These are phyloP conservation scores for Fusarium floridanum DNA, from an alignment of 2,329 filamentous ascomycete genomes.

Conservation along the genomic window DNA sequence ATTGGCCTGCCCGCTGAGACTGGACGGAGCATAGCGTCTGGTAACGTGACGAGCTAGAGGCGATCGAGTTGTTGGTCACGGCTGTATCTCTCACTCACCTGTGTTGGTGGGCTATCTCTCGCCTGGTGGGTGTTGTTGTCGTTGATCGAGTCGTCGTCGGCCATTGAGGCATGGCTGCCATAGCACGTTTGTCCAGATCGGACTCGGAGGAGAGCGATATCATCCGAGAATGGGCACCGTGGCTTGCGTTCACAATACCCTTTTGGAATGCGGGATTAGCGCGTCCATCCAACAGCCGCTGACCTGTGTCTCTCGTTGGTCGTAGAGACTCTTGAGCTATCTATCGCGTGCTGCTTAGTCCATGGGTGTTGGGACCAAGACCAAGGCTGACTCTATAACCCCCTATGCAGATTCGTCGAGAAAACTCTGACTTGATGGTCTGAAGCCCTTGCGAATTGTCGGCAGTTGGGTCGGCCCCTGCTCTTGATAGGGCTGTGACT, in stretches of 20 bases:
- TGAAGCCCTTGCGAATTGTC: conserved; percentile 21
- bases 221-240: conserved; percentile 41
- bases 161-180: conserved; percentile 38
- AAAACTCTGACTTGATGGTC: conserved; percentile 13
- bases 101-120: conserved; percentile 10
- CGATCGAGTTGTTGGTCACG: conserved; percentile 31
- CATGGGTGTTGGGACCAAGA: conserved; percentile 10
- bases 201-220: conserved; percentile 26
- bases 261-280: conserved; percentile 49
- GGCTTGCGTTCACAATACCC: conserved; percentile 42
- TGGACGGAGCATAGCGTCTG: conserved; percentile 45
- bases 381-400: conserved; percentile 10
- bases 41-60: conserved; percentile 51
- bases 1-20: conserved; percentile 52
- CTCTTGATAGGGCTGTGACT: conserved; percentile 38
- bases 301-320: conserved; percentile 39
- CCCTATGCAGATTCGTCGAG: conserved; percentile 9
- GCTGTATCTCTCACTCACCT: conserved; percentile 15
- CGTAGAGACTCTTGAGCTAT: conserved; percentile 22
- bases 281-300: conserved; percentile 43
- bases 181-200: conserved; percentile 39
- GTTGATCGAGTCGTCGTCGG: conserved; percentile 8
- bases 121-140: conserved; percentile 3
- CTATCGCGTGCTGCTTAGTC: conserved; percentile 16
- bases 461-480: conserved; percentile 1